These are phyloP conservation scores for Trypanosomatidae sp. DNA, from an alignment of 208 protist species.

Conservation along the genomic window DNA sequence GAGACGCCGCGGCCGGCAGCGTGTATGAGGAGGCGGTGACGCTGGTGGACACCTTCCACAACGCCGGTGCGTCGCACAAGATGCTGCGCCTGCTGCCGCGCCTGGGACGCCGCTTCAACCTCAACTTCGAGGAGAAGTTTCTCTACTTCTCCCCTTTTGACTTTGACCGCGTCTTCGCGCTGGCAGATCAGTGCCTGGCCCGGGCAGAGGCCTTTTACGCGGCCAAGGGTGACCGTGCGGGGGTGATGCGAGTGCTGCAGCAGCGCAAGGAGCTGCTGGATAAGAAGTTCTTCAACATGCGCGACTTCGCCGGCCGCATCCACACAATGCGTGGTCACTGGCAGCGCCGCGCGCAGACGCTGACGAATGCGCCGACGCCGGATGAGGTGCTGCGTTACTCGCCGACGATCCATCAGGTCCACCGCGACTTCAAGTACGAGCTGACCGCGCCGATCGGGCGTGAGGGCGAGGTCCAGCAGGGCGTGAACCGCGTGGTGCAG, in stretches of 20 bases:
- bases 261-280: slow-evolving; percentile 84
- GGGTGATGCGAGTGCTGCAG: slow-evolving; percentile 75
- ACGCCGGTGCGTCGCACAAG: slow-evolving; percentile 79
- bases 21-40: slow-evolving; percentile 77
- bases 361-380: slow-evolving; percentile 86
- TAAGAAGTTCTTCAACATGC: slow-evolving; percentile 91
- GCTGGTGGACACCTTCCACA: slow-evolving; percentile 75
- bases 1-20: slow-evolving; percentile 40
- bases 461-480: slow-evolving; percentile 81
- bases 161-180: slow-evolving; percentile 83
- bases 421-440: slow-evolving; percentile 89
- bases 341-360: slow-evolving; percentile 65
- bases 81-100: slow-evolving; percentile 85
- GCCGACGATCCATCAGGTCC: slow-evolving; percentile 87
- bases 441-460: slow-evolving; percentile 81
- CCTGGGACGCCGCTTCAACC: slow-evolving; percentile 78
- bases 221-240: slow-evolving; percentile 32
- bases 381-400: slow-evolving; percentile 87
- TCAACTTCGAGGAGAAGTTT: slow-evolving; percentile 90
- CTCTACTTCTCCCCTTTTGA: slow-evolving; percentile 90
- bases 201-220: slow-evolving; percentile 65
- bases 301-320: slow-evolving; percentile 87
- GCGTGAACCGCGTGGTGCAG: slow-evolving; percentile 74
- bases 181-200: slow-evolving; percentile 80
- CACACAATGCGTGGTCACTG: slow-evolving; percentile 91